Percentiles rank a stretch among this genome's conserved stretches.
phyloP scores from a whole-genome alignment of 495 filamentous ascomycete genomes.

The Xylaria curta region DNA sequence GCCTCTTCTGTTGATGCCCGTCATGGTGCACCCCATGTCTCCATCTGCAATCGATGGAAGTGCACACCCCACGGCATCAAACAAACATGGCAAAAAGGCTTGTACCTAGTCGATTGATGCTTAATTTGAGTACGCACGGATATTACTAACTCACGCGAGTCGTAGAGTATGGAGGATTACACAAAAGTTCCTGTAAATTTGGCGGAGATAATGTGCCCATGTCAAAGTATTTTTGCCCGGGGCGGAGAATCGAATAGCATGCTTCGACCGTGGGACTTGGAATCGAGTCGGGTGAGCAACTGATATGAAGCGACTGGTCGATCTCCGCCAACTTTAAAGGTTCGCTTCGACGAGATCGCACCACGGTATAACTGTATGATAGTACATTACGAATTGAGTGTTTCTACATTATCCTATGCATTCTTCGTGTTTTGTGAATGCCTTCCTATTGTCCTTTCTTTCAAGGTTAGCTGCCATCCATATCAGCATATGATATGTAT shows the following conservation, averaged over 20 bases:
- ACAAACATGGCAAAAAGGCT: background rate
- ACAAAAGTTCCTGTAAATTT: constrained; percentile 25
- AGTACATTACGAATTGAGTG: constrained; percentile 31
- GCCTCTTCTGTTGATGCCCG: constrained; percentile 11
- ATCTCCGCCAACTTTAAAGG: constrained; percentile 10
- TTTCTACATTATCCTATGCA: background rate
- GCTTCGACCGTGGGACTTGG: background rate
- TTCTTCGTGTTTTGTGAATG: background rate
- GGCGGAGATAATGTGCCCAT: constrained; percentile 22
- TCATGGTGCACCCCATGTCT: constrained; percentile 4
- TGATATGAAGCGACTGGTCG: constrained; percentile 9
- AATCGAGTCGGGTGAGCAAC: background rate
- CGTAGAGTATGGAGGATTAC: constrained; percentile 12
- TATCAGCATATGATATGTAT: background rate
- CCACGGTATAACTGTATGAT: constrained; percentile 29
- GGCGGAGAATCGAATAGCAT: background rate
- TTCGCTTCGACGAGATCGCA: constrained; percentile 11
- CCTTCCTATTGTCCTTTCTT: background rate
- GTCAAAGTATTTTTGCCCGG: background rate
- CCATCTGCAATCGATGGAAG: constrained; percentile 4
- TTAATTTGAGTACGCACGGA: background rate
- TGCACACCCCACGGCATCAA: background rate
- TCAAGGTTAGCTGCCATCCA: background rate
- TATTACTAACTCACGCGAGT: constrained; percentile 2
- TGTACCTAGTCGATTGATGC: background rate